phyloP scores from a whole-genome alignment of 345 rosid genomes.

The Linum usitatissimum region DNA sequence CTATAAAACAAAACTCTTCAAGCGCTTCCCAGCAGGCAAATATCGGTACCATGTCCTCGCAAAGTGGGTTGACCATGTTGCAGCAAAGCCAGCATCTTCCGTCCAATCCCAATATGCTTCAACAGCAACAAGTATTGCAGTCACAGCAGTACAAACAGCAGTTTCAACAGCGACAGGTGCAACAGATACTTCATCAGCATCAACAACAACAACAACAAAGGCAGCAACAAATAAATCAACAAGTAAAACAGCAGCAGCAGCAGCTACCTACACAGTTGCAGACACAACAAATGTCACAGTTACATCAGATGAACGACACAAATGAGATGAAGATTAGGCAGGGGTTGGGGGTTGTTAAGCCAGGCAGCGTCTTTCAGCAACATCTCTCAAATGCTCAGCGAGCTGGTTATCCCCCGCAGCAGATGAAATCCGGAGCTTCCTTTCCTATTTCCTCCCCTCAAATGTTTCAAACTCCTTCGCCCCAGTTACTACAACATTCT shows the following conservation, averaged over 20 bases:
- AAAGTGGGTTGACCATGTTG: constrained; percentile 47
- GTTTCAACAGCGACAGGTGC: background rate
- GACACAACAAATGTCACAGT: constrained; percentile 49
- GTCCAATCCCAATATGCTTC: constrained; percentile 60
- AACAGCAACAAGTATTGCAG: constrained; percentile 51
- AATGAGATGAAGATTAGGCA: constrained; percentile 58
- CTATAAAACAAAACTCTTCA: constrained; percentile 56
- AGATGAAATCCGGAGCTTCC: constrained; percentile 51
- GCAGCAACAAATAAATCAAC: constrained; percentile 43
- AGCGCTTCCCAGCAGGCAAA: constrained; percentile 51
- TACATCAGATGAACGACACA: constrained; percentile 54
- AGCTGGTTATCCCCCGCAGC: constrained; percentile 51
- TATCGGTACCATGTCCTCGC: constrained; percentile 43
- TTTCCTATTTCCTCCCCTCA: constrained; percentile 76
- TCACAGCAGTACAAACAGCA: constrained; percentile 55
- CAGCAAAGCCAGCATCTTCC: constrained; percentile 56
- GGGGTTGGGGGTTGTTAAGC: constrained; percentile 59
- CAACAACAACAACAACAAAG: constrained; percentile 48
- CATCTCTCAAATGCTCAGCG: constrained; percentile 55
- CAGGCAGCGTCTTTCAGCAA: constrained; percentile 62
- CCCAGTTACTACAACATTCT: constrained; percentile 66
- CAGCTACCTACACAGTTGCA: constrained; percentile 55
- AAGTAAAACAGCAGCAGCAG: constrained; percentile 57
- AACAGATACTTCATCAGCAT: constrained; percentile 20
- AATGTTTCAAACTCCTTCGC: constrained; percentile 57